Conservation (phyloP, 2,329 filamentous ascomycete species). For the Diaporthe caulivora region DNA sequence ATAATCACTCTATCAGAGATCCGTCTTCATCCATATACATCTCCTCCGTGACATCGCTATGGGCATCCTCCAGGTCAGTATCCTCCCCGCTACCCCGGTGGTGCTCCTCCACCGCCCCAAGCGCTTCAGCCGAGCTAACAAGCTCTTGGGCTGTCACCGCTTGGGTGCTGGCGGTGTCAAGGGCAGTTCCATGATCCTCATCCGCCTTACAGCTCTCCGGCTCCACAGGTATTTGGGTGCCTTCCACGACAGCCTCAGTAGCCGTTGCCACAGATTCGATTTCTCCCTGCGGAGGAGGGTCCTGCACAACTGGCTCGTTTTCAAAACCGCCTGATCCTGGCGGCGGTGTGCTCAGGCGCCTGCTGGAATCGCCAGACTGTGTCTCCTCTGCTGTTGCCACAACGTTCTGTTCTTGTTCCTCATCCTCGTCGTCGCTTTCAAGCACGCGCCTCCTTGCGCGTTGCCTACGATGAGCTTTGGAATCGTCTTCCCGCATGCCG, state of each 20-base stretch:
- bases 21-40: slow-evolving; percentile 49
- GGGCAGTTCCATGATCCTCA: neutral
- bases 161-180: neutral
- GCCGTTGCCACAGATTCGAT: no score
- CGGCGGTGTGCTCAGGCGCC: neutral
- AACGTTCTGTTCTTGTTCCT: neutral
- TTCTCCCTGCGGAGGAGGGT: neutral
- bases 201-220: neutral
- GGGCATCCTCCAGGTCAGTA: slow-evolving; percentile 34
- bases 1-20: slow-evolving; percentile 44
- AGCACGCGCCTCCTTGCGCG: slow-evolving; percentile 8
- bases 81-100: slow-evolving; percentile 10
- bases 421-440: slow-evolving; percentile 25
- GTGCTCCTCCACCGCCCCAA: neutral
- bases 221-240: neutral
- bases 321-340: slow-evolving; percentile 38
- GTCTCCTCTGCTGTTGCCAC: neutral
- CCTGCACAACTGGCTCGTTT: slow-evolving; percentile 27
- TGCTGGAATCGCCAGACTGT: neutral
- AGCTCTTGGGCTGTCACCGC: neutral
- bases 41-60: slow-evolving; percentile 48
- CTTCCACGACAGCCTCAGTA: neutral
- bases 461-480: neutral
- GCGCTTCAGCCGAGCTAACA: neutral
- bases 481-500: neutral